Evolutionary conservation across 2,329 filamentous ascomycete species (phyloP).

Genomic region (Epichloe typhina): DNA sequence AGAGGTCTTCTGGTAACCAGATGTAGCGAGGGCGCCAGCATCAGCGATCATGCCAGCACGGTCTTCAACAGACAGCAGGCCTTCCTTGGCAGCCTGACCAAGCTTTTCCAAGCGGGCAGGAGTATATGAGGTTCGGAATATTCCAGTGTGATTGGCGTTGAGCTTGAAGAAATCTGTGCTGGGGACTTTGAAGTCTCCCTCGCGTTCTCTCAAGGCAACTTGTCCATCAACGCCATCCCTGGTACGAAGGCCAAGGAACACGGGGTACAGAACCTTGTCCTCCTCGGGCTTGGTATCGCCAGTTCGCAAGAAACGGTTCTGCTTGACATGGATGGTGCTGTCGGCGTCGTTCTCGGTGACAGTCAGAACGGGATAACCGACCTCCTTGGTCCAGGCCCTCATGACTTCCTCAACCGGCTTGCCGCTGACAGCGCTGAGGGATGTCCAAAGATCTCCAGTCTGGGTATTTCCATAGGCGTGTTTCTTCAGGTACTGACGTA

Average conservation of each 20-base stretch:
- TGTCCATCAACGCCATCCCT: constrained; percentile 67
- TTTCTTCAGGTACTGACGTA: constrained; percentile 83
- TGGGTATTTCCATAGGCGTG: constrained; percentile 94
- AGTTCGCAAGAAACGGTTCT: constrained; percentile 88
- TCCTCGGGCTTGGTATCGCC: constrained; percentile 90
- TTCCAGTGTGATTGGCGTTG: constrained; percentile 85
- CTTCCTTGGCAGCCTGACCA: constrained; percentile 63
- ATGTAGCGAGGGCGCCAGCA: constrained; percentile 75
- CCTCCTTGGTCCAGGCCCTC: constrained; percentile 93
- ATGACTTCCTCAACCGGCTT: constrained; percentile 85
- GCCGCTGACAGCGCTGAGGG: constrained; percentile 75
- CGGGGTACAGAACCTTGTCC: constrained; percentile 75
- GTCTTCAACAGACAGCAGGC: constrained; percentile 71
- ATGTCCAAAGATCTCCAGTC: constrained; percentile 82
- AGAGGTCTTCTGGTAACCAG: constrained; percentile 88
- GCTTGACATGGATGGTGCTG: constrained; percentile 72
- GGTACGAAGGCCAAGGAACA: constrained; percentile 76
- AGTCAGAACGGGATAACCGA: constrained; percentile 82
- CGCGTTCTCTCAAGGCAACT: constrained; percentile 34
- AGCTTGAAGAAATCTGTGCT: constrained; percentile 88
- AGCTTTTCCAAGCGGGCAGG: constrained; percentile 77
- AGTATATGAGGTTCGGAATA: constrained; percentile 82
- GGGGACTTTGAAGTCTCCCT: constrained; percentile 64
- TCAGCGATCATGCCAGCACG: constrained; percentile 91
- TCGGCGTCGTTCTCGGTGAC: constrained; percentile 55